These are phyloP conservation scores for Leptographium procerum DNA, from an alignment of 2,329 filamentous ascomycete genomes.

Conservation along the genomic window DNA sequence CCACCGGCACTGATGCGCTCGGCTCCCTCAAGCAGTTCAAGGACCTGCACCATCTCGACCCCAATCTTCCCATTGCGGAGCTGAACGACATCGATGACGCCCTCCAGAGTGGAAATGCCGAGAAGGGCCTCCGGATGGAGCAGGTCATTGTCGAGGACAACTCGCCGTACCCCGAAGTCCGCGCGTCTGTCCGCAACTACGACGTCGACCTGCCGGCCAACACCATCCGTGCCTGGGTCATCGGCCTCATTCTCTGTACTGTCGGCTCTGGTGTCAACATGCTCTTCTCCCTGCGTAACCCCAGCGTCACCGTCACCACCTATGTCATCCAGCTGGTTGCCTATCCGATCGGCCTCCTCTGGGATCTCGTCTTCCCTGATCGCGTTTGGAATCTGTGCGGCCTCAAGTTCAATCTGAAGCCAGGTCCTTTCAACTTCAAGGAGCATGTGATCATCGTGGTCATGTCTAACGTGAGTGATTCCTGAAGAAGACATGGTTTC, in stretches of 20 bases:
- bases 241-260: constrained; percentile 46
- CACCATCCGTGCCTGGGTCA: constrained; percentile 49
- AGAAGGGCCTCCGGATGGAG: constrained; percentile 45
- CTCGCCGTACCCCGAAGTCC: constrained; percentile 51
- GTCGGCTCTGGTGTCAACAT: constrained; percentile 46
- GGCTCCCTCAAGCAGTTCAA: constrained; percentile 44
- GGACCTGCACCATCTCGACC: constrained; percentile 50
- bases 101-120: constrained; percentile 40
- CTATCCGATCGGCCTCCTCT: constrained; percentile 44
- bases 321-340: constrained; percentile 52
- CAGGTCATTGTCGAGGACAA: constrained; percentile 50
- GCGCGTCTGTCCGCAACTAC: constrained; percentile 52
- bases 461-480: constrained; percentile 47
- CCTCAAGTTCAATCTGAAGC: constrained; percentile 42
- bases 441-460: constrained; percentile 51
- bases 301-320: constrained; percentile 47
- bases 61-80: constrained; percentile 52
- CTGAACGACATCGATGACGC: constrained; percentile 49
- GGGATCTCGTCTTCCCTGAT: constrained; percentile 44
- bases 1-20: constrained; percentile 19
- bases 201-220: constrained; percentile 55
- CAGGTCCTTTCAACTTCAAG: constrained; percentile 50
- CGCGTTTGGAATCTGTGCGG: constrained; percentile 39
- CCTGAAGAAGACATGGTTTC: too few relatives aligned
- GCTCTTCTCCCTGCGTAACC: constrained; percentile 48